Evolutionary conservation across 176 grass and related monocot species (phyloP).

Genomic region (Oryza rufipogon): DNA sequence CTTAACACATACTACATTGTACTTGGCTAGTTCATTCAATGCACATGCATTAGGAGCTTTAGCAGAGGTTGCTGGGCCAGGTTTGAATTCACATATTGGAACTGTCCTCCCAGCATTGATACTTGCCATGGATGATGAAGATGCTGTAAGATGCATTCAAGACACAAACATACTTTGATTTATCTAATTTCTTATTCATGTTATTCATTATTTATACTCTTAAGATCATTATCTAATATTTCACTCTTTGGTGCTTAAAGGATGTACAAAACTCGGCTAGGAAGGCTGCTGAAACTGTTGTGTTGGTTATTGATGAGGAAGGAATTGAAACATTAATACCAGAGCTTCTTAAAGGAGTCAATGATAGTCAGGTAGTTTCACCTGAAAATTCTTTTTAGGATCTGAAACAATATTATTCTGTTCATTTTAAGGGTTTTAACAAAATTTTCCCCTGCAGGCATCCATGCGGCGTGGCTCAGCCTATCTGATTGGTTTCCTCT

Average conservation of each 20-base stretch:
- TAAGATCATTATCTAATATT: slow-evolving; percentile 3
- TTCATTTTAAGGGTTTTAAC: slow-evolving; percentile 22
- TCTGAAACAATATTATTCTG: slow-evolving; percentile 23
- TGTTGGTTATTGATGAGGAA: slow-evolving; percentile 94
- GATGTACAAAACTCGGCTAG: slow-evolving; percentile 79
- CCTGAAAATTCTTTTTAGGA: slow-evolving; percentile 16
- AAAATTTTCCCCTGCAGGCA: slow-evolving; percentile 56
- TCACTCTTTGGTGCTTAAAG: slow-evolving; percentile 47
- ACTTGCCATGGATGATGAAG: slow-evolving; percentile 78
- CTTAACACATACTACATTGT: slow-evolving; percentile 30
- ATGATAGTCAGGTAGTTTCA: slow-evolving; percentile 82
- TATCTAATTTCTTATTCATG: slow-evolving; percentile 25
- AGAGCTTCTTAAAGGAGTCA: slow-evolving; percentile 86
- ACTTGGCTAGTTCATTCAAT: slow-evolving; percentile 83
- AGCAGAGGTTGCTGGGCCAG: slow-evolving; percentile 89
- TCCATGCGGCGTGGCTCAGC: slow-evolving; percentile 82
- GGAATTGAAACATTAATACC: slow-evolving; percentile 77
- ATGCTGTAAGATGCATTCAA: slow-evolving; percentile 55
- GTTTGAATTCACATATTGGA: slow-evolving; percentile 92
- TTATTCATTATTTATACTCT: slow-evolving; percentile 24
- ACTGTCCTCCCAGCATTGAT: slow-evolving; percentile 83
- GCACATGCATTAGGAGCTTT: slow-evolving; percentile 96
- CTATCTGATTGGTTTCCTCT: slow-evolving; percentile 91
- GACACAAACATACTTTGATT: slow-evolving; percentile 1
- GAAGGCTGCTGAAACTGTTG: slow-evolving; percentile 92